These are phyloP conservation scores for Wickerhamiella spandovensis DNA, from an alignment of 805 yeast species.

Conservation along the genomic window DNA sequence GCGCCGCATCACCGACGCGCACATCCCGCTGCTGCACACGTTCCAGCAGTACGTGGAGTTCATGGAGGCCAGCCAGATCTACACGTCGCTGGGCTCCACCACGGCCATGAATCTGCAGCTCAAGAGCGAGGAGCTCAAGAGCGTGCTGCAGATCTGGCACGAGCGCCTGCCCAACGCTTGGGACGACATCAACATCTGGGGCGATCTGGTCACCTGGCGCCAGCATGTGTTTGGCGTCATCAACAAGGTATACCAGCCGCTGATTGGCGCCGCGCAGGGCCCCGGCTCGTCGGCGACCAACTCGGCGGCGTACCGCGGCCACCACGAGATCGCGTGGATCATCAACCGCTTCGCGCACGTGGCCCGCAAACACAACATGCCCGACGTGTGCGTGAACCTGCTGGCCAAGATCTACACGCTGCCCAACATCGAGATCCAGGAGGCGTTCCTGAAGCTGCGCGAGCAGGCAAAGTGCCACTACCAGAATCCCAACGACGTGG, in stretches of 20 bases:
- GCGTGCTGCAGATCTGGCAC: conserved; percentile 95
- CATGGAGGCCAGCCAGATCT: conserved; percentile 93
- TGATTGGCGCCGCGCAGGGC: conserved; percentile 74
- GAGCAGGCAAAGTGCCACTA: conserved; percentile 98
- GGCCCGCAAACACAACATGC: conserved; percentile 91
- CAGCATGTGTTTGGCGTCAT: conserved; percentile 96
- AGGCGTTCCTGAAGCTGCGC: conserved; percentile 85
- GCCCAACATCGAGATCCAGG: conserved; percentile 97
- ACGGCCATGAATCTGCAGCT: conserved; percentile 85
- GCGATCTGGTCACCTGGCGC: conserved; percentile 95
- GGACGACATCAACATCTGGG: conserved; percentile 98
- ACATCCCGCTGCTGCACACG: conserved; percentile 76
- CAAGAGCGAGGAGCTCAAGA: conserved; percentile 85
- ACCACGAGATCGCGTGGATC: conserved; percentile 98
- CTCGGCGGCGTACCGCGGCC: conserved; percentile 93
- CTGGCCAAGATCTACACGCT: conserved; percentile 85
- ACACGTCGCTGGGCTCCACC: conserved; percentile 73
- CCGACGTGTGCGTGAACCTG: conserved; percentile 90
- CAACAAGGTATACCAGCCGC: conserved; percentile 85
- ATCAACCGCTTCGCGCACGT: conserved; percentile 97
- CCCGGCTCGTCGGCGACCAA: conserved; percentile 45
- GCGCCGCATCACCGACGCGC: conserved; percentile 51
- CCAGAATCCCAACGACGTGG: conserved; percentile 77
- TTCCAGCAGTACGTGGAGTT: conserved; percentile 97
- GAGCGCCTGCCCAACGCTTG: conserved; percentile 91